phyloP scores from a whole-genome alignment of 2,329 filamentous ascomycete genomes.

The Calonectria pseudoreteaudii region DNA sequence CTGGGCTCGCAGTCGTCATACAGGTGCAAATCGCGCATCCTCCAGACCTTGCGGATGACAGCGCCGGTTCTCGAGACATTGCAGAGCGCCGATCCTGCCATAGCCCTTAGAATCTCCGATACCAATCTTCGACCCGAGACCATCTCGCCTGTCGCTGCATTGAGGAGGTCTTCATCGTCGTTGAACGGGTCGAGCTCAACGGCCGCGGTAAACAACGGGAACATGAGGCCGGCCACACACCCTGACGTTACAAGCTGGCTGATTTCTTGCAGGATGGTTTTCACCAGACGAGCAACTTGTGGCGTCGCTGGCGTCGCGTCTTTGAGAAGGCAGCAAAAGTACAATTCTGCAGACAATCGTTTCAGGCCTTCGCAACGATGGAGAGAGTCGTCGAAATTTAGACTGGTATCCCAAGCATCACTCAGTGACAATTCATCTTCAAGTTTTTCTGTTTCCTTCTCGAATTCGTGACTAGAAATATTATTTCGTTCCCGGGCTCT shows the following conservation, averaged over 20 bases:
- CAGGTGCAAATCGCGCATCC: conserved; percentile 51
- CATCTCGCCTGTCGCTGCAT: background rate
- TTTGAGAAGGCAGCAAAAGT: conserved; percentile 58
- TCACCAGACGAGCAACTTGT: background rate
- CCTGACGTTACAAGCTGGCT: conserved; percentile 25
- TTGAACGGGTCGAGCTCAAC: conserved; percentile 35
- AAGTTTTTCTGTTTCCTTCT: conserved; percentile 6
- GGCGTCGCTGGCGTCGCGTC: conserved; percentile 53
- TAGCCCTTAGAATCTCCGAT: conserved; percentile 43
- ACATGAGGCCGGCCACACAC: conserved; percentile 33
- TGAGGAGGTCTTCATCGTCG: conserved; percentile 20
- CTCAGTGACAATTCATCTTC: conserved; percentile 13
- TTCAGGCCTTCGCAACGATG: conserved; percentile 46
- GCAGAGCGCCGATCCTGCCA: conserved; percentile 53
- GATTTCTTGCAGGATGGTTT: conserved; percentile 23
- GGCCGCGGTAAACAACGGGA: conserved; percentile 37
- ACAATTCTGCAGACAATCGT: conserved; percentile 56
- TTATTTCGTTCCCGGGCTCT: conserved; percentile 38
- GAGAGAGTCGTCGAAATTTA: conserved; percentile 27
- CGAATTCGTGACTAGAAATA: conserved; percentile 5
- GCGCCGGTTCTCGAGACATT: conserved; percentile 58
- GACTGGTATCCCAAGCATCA: background rate
- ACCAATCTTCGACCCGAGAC: conserved; percentile 33
- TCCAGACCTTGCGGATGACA: conserved; percentile 61
- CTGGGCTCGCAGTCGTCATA: conserved; percentile 8